phyloP scores from a whole-genome alignment of 805 yeast species.

The Jamesozyma spencerorum region DNA sequence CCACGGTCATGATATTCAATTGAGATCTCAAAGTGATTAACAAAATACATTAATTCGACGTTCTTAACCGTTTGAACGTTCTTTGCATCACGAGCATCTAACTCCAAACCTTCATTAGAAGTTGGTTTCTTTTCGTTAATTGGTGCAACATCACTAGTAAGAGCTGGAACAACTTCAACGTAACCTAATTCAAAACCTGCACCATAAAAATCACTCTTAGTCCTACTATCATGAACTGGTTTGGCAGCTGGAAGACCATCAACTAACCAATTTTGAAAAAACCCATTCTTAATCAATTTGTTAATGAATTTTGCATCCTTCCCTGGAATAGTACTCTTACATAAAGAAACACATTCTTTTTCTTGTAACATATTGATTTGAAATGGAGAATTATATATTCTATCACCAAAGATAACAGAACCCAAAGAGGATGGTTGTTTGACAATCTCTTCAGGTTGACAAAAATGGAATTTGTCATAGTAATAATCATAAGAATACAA shows the following conservation, averaged over 20 bases:
- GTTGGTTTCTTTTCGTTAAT: conserved; percentile 5
- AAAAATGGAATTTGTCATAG: conserved; percentile 73
- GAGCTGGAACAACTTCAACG: conserved; percentile 40
- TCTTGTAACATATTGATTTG: conserved; percentile 69
- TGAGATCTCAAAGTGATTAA: conserved; percentile 70
- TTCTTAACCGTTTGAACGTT: conserved; percentile 12
- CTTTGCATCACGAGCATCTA: conserved; percentile 13
- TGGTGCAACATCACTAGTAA: conserved; percentile 2
- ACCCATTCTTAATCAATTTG: conserved; percentile 71
- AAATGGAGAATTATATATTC: conserved; percentile 89
- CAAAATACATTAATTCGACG: conserved; percentile 45
- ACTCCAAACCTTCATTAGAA: conserved; percentile 9
- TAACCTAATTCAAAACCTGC: conserved; percentile 75
- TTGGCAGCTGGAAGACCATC: conserved; percentile 94
- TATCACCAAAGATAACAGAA: conserved; percentile 87
- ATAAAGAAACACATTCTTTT: conserved; percentile 56
- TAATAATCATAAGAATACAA: conserved; percentile 77
- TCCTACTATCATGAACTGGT: conserved; percentile 44
- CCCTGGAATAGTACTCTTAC: conserved; percentile 49
- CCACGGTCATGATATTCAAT: conserved; percentile 77
- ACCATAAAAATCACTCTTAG: conserved; percentile 57
- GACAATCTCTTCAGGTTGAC: conserved; percentile 46
- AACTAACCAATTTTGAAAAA: conserved; percentile 82
- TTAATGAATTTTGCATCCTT: conserved; percentile 68
- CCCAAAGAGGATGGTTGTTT: conserved; percentile 88